These are phyloP conservation scores for Sporothrix mexicana DNA, from an alignment of 2,329 filamentous ascomycete species.

Conservation along the genomic window DNA sequence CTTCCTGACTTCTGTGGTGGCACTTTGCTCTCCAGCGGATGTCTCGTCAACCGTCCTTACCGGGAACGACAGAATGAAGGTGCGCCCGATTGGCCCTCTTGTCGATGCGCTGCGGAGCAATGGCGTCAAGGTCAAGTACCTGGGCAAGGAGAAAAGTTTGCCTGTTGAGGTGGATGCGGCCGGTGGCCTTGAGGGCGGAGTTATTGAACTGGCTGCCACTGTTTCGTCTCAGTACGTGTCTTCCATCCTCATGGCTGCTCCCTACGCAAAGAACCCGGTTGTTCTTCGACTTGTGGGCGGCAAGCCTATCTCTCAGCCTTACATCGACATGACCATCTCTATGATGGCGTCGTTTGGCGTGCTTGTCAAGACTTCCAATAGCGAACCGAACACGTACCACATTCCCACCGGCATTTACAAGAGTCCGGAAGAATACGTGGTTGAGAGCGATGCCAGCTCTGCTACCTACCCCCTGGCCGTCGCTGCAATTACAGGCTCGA, in stretches of 20 bases:
- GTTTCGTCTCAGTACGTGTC: conserved; percentile 99
- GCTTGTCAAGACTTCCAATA: conserved; percentile 73
- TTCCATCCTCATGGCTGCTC: conserved; percentile 93
- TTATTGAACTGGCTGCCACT: conserved; percentile 90
- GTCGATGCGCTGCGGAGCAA: conserved; percentile 89
- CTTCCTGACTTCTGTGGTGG: conserved; percentile 90
- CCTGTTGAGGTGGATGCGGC: conserved; percentile 83
- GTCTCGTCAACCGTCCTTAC: conserved; percentile 79
- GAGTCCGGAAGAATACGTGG: conserved; percentile 83
- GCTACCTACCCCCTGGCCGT: conserved; percentile 95
- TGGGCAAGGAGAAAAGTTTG: conserved; percentile 82
- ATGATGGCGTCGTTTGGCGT: conserved; percentile 98
- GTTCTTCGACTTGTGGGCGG: conserved; percentile 91
- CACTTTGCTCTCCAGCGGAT: conserved; percentile 73
- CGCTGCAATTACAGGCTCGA: conserved; percentile 93
- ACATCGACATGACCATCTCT: conserved; percentile 97
- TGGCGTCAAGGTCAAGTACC: conserved; percentile 83
- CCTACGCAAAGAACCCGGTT: conserved; percentile 93
- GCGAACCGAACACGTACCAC: conserved; percentile 88
- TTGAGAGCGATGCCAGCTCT: conserved; percentile 97
- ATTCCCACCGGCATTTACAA: conserved; percentile 84
- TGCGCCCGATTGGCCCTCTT: conserved; percentile 88
- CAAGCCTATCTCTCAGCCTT: conserved; percentile 94
- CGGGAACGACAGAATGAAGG: conserved; percentile 95
- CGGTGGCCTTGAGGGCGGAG: conserved; percentile 81